Base-by-base conservation (phyloP, 1,284 basidiomycete genomes). In the Leccinum pachyderme region DNA sequence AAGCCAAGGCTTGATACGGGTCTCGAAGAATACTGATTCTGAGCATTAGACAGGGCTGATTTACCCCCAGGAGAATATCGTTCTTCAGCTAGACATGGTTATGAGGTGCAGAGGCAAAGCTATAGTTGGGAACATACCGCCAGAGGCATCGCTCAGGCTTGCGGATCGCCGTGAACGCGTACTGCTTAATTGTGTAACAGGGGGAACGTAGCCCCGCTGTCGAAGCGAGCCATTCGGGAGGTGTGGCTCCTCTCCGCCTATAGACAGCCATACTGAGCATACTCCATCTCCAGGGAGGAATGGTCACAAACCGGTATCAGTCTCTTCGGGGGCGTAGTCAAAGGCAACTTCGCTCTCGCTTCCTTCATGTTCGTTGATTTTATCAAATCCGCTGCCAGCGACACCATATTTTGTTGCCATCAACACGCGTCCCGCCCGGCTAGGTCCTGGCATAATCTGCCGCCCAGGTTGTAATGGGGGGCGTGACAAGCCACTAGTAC, bases 91-190 rank as follows among this genome's bases (percentile, higher is more conserved):
- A 49, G 22, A 50, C 27, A 46, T 46, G 25, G 47, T 48, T 58
- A 41, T 61, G 44, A 60, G 56, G 50, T 31, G 33, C 37, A 32
- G 37, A 28, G 13, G 7, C 33, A 28, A 50, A 52, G 54, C 59
- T 18, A 35, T 47, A 44, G 31, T 49, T 60, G 39, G 44, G 51
- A 63, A 63, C 66, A 68, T 73, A 72, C 71, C 58, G 77, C 77
- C 68, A 50, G 74, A 72, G 33, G 81, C 81, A 63, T 87, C 84
- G 62, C 85, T 87, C 49, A 89, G 70, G 65, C 86, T 88, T 15
- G 84, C 83, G 29, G 86, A 88, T 49, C 87, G 77, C 52, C 86
- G 75, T 50, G 84, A 80, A 33, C 86, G 79, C 24, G 75, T 75
- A 51, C 58, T 49, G 28, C 46, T 60, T 46, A 59, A 55, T 57